Conservation (phyloP, 352 stramenopile genomes). For the Hyaloperonospora brassicae region DNA sequence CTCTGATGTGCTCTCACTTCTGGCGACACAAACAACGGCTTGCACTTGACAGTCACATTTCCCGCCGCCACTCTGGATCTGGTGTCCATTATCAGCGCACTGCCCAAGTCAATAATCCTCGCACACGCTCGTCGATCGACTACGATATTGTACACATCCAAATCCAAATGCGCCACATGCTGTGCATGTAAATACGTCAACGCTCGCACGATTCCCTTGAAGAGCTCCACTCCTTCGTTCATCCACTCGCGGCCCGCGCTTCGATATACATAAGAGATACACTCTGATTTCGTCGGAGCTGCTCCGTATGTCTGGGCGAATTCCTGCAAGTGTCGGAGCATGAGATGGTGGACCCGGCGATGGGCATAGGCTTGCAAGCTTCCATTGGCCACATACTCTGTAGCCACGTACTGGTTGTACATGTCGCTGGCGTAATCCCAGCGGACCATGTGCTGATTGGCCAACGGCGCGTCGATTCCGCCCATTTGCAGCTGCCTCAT, state of each 20-base stretch:
- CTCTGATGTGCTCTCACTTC: slow-evolving; percentile 61
- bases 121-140: slow-evolving; percentile 46
- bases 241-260: slow-evolving; percentile 71
- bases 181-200: slow-evolving; percentile 78
- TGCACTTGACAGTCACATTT: slow-evolving; percentile 76
- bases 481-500: slow-evolving; percentile 72
- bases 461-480: slow-evolving; percentile 62
- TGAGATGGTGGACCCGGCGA: slow-evolving; percentile 55
- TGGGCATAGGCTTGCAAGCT: slow-evolving; percentile 68
- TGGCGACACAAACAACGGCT: slow-evolving; percentile 65
- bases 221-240: slow-evolving; percentile 56
- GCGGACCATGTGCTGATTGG: slow-evolving; percentile 64
- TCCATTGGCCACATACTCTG: slow-evolving; percentile 73
- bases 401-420: slow-evolving; percentile 78
- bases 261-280: slow-evolving; percentile 71
- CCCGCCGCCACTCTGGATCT: slow-evolving; percentile 45
- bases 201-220: slow-evolving; percentile 53
- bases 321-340: slow-evolving; percentile 61
- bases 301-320: slow-evolving; percentile 53
- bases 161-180: slow-evolving; percentile 66
- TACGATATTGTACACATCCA: slow-evolving; percentile 83
- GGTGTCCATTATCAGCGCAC: slow-evolving; percentile 71
- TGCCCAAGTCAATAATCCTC: slow-evolving; percentile 77
- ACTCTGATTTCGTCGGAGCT: slow-evolving; percentile 68
- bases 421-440: slow-evolving; percentile 67